Evolutionary conservation across 2,329 filamentous ascomycete genomes (phyloP), one percentile per base, ranked within the genome.

Genomic region (Calonectria leucothoes): DNA sequence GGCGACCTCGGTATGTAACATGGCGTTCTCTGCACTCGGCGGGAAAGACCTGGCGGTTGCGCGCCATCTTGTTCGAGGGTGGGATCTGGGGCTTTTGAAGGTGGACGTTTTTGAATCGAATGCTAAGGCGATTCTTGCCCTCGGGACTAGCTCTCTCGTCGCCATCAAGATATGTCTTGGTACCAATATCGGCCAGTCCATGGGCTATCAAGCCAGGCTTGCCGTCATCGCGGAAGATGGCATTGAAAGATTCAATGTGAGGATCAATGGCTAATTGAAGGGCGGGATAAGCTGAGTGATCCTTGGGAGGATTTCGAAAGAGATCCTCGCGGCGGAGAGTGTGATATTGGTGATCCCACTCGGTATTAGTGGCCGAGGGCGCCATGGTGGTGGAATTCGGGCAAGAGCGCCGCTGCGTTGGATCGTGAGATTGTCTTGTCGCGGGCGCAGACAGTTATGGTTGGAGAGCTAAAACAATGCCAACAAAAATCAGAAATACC

Each of bases 241-340:
- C 93, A 87, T 99, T 98, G 91, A 98, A 99, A 8, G 97, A 97
- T 81, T 98, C 93, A 80, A 98, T 94, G 85, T 99, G 97, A 64
- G 97, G 97, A 77, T 94, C 90, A 73, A 98, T 93, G n/a, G 96
- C 94, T 74, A 91, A 91, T 80, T 96, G 93, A 61, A 99, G 91
- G 27, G 94, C 91, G 17, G 97, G 97, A 82, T 98, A 98, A 72
- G 96, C 95, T 12, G 94, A 94, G 79, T 92, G 93, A 83, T 98
- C 96, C 81, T 91, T 93, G 0, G 97, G 96, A 23, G 97, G 96
- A 78, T 97, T 93, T 81, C 91, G 90, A 84, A 99, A 99, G 27
- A 99, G 93, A 66, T 94, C 90, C 82, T 99, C 95, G 81, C 96
- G 93, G 73, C 95, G 93, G 73, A 96, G 86, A 5, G 95, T 97